Evolutionary conservation across 768 basidiomycete genomes (phyloP), one percentile per base, ranked within the genome.

Genomic region (Sporobolomyces pararoseus): DNA sequence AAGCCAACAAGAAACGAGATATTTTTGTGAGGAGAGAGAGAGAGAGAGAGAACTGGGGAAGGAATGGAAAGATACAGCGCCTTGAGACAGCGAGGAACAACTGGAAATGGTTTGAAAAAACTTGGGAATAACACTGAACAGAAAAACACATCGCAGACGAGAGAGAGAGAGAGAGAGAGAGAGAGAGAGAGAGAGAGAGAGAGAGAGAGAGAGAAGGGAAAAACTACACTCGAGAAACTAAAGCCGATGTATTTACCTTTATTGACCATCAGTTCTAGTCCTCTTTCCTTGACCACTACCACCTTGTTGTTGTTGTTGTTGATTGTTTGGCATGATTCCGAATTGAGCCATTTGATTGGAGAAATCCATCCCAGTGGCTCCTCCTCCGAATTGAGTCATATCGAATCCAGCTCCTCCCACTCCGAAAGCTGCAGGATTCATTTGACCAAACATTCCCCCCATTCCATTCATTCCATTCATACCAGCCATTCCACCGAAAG

Each of bases 341-440:
- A 42, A 58, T 23, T 58, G 55, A 42, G 19, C 55, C 55, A 58
- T 58, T 23, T 58, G 55, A 25, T 39, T 58, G n/a, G n/a, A n/a
- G 55, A 58, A 58, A 44, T 58, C 55, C 32, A 55, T 55, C 25
- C 32, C 54, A 14, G 37, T 39, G 25, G 37, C 57, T 42, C 35
- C 31, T 34, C 27, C 57, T 58, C 57, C 57, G 13, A 58, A 42
- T n/a, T 58, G 57, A 25, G n/a, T n/a, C 57, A 58, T 58, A 39
- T 47, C 58, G 44, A 60, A 46, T 25, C 32, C 31, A 35, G 27
- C 46, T 10, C 27, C 42, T 27, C 42, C 58, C 39, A 42, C 17
- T 27, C 58, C 58, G 39, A 16, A 16, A 16, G n/a, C 37, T 32
- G 35, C 55, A n/a, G n/a, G n/a, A n/a, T n/a, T n/a, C 34, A 57